phyloP scores from a whole-genome alignment of 2,329 filamentous ascomycete genomes.

The Venturia oleaginea region DNA sequence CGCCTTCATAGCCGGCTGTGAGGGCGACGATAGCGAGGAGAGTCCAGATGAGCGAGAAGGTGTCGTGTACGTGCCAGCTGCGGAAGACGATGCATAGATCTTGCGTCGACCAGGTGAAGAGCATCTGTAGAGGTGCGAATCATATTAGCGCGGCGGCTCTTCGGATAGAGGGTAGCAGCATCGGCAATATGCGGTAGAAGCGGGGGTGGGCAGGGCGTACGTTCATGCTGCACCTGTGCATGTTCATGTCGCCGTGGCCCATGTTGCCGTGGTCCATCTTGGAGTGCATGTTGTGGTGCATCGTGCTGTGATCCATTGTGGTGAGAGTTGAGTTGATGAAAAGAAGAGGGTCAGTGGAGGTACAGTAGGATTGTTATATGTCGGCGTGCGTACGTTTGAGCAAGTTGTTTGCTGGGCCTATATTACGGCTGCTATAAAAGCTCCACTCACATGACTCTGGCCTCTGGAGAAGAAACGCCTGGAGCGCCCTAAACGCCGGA shows the following conservation, averaged over 20 bases:
- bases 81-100: slow-evolving; percentile 95
- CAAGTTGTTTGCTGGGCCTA: slow-evolving; percentile 9
- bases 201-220: slow-evolving; percentile 40
- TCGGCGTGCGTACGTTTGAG: background rate
- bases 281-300: slow-evolving; percentile 4
- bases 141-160: background rate
- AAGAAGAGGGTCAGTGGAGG: too few species aligned
- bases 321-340: background rate
- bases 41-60: slow-evolving; percentile 67
- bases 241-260: slow-evolving; percentile 48
- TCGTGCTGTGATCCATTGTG: background rate
- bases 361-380: background rate
- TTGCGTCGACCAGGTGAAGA: slow-evolving; percentile 91
- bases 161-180: background rate
- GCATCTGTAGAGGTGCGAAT: slow-evolving; percentile 55
- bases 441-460: slow-evolving; percentile 12
- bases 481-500: background rate
- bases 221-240: slow-evolving; percentile 77
- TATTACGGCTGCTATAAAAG: slow-evolving; percentile 14
- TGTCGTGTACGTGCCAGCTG: slow-evolving; percentile 76
- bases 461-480: background rate
- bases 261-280: slow-evolving; percentile 39
- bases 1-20: slow-evolving; percentile 84
- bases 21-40: slow-evolving; percentile 74
- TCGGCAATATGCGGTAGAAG: background rate